Evolutionary conservation across 352 stramenopile genomes (phyloP).

Genomic region (Phytophthora tentaculata): DNA sequence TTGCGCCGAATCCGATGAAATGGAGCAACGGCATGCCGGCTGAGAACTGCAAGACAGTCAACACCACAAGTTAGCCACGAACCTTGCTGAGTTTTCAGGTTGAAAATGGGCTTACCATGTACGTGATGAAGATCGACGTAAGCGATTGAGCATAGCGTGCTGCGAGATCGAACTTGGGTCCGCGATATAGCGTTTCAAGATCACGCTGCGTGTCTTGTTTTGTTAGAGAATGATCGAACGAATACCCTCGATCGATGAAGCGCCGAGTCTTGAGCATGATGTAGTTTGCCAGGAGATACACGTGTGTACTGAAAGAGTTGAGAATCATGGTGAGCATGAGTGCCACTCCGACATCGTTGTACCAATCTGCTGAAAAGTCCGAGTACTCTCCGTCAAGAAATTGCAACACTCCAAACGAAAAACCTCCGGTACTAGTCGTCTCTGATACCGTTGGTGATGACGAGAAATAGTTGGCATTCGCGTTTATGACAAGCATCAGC

Average conservation of each 20-base stretch:
- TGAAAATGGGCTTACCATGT: constrained; percentile 49
- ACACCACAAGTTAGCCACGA: not conserved
- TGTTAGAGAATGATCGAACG: constrained; percentile 69
- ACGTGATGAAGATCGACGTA: constrained; percentile 84
- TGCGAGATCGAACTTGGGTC: constrained; percentile 81
- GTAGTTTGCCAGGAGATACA: constrained; percentile 68
- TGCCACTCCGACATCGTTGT: constrained; percentile 77
- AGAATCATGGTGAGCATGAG: constrained; percentile 88
- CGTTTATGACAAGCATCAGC: constrained; percentile 81
- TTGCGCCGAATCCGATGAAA: constrained; percentile 71
- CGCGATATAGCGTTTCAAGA: constrained; percentile 75
- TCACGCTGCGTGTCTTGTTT: constrained; percentile 86
- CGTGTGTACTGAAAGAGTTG: constrained; percentile 77
- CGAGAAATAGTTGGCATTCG: constrained; percentile 76
- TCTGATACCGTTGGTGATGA: constrained; percentile 11
- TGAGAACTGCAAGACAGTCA: constrained; percentile 57
- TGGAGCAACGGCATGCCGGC: constrained; percentile 83
- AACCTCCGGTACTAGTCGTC: constrained; percentile 21
- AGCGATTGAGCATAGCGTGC: constrained; percentile 77
- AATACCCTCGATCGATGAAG: constrained; percentile 64
- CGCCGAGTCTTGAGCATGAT: constrained; percentile 54
- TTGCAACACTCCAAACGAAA: constrained; percentile 45
- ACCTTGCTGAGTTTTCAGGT: too few species aligned
- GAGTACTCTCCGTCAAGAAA: constrained; percentile 78
- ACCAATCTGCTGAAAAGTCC: constrained; percentile 81